Evolutionary conservation across 768 basidiomycete genomes (phyloP).

Genomic region (Tylopilus vinaceipallidus): DNA sequence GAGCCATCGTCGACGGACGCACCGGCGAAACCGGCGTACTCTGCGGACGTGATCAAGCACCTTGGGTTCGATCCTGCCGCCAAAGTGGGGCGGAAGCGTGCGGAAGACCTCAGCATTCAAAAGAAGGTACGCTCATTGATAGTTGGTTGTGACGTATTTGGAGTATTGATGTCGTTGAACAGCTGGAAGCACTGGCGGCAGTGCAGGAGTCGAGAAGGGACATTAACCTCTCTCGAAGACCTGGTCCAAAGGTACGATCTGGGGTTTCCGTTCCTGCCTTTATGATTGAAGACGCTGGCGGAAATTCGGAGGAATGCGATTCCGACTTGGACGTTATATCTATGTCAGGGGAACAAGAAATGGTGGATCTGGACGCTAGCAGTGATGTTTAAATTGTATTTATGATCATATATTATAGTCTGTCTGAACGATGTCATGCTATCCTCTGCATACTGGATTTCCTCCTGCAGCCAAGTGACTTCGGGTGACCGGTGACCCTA

Average conservation of each 20-base stretch:
- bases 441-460: too few species aligned
- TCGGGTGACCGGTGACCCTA: too few species aligned
- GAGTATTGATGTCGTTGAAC: not conserved
- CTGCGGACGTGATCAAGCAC: slow-evolving; percentile 62
- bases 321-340: slow-evolving; percentile 15
- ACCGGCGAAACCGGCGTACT: slow-evolving; percentile 51
- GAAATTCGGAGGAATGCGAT: not conserved
- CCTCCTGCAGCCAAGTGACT: too few species aligned
- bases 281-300: slow-evolving; percentile 12
- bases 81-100: slow-evolving; percentile 47
- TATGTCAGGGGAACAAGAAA: slow-evolving; percentile 7
- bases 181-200: slow-evolving; percentile 59
- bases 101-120: slow-evolving; percentile 41
- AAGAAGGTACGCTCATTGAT: slow-evolving; percentile 51
- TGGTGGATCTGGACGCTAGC: slow-evolving; percentile 24
- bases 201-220: slow-evolving; percentile 49
- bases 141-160: not conserved
- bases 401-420: too few species aligned
- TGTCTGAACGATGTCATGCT: too few species aligned
- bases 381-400: slow-evolving; percentile 15
- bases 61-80: slow-evolving; percentile 79
- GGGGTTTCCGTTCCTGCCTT: slow-evolving; percentile 47
- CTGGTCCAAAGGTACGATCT: slow-evolving; percentile 63
- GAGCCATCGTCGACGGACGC: slow-evolving; percentile 16
- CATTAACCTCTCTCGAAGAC: slow-evolving; percentile 59